Evolutionary conservation across 1,284 basidiomycete species (phyloP), one percentile per base, ranked within the genome.

Genomic region (Baeospora myosura): DNA sequence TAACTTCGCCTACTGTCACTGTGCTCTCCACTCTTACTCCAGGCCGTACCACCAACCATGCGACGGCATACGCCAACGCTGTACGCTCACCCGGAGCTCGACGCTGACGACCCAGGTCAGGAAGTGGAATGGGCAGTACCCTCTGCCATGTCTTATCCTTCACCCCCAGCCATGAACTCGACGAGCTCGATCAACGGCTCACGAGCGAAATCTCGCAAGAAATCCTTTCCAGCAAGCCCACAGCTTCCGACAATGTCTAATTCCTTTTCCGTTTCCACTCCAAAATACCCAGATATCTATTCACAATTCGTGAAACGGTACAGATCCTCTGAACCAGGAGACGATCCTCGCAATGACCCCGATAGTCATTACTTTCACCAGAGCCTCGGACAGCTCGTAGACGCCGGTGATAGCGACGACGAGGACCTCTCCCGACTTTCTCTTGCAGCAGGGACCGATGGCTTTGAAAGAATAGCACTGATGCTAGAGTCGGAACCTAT

Each of bases 231-330:
- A 55, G 41, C 47, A 51, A 46, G 37, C 32, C 57, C 59, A 29
- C 29, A 17, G 6, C 28, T 47, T 17, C 42, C 44, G 3, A 34
- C 31, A 22, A 33, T 38, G 26, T 40, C 16, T 21, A 41, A 21
- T 38, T 40, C 37, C 43, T 40, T 31, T 14, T 40, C 46, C n/a
- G 12, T 11, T 38, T 51, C 54, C 23, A 60, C 58, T 39, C 62
- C 66, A 24, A 74, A 72, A 48, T 77, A 80, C 56, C 68, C 78
- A 11, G 77, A 83, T 54, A 71, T 84, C 22, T 88, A 88, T 61
- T 78, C 80, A 21, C 82, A 86, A 55, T 88, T 88, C 57, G 74
- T 88, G 31, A 75, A 73, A 49, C 69, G 82, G 30, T 88, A 88
- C 61, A 72, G 82, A 54, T 74, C 69, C 16, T 56, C 72, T 11